Percentiles rank a stretch among this genome's conserved stretches.
phyloP scores from a whole-genome alignment of 306 rosid species.

The Argentina anserina region DNA sequence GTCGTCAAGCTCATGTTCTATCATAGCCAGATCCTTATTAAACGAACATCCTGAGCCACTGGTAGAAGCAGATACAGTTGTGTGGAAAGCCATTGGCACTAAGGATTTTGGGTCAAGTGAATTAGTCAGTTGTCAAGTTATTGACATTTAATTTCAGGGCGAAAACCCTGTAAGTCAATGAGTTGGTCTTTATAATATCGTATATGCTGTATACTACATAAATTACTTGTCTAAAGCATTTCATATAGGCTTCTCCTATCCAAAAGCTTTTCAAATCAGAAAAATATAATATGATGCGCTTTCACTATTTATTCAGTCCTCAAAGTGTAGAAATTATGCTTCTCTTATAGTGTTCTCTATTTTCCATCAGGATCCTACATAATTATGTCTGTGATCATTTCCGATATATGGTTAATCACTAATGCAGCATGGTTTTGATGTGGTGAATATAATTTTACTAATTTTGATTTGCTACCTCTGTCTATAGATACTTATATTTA shows the following conservation, averaged over 20 bases:
- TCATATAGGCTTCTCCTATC: background rate
- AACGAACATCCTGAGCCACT: conserved; percentile 34
- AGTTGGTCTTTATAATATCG: background rate
- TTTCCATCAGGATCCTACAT: background rate
- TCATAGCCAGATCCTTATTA: conserved; percentile 22
- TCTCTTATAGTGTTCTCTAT: background rate
- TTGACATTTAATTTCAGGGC: conserved; percentile 52
- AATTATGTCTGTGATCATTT: background rate
- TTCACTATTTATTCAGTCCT: background rate
- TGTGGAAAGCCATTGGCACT: conserved; percentile 61
- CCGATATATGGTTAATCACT: background rate
- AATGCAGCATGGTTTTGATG: background rate
- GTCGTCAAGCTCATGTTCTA: conserved; percentile 35
- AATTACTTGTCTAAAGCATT: background rate
- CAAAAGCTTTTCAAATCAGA: background rate
- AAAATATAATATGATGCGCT: background rate
- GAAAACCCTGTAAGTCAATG: conserved; percentile 10
- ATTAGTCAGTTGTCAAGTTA: conserved; percentile 86
- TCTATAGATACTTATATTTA: background rate
- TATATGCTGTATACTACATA: background rate
- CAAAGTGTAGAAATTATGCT: background rate
- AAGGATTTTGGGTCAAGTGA: conserved; percentile 65
- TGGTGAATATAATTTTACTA: background rate
- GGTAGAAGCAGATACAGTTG: conserved; percentile 53
- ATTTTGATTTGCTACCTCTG: background rate